phyloP scores from a whole-genome alignment of 1,139 yeast genomes.

The Scheffersomyces segobiensis region DNA sequence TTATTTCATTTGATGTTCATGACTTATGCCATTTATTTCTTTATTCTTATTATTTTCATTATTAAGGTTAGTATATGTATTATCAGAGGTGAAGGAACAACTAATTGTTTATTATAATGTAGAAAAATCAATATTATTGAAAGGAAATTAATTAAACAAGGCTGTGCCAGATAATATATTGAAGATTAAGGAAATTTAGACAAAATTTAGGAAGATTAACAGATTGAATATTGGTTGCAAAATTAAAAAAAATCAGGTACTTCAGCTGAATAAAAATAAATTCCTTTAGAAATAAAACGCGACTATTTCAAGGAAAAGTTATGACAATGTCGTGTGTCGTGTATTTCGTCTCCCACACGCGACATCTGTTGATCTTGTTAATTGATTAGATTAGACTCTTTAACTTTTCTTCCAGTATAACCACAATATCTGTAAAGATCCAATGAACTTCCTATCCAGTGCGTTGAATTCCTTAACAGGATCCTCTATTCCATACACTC shows the following conservation, averaged over 20 bases:
- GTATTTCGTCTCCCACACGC: background rate
- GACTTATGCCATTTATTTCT: background rate
- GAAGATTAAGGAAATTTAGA: too few relatives aligned
- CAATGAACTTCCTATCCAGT: conserved; percentile 62
- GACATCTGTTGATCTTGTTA: background rate
- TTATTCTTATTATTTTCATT: background rate
- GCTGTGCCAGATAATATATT: too few relatives aligned
- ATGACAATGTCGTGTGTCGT: background rate
- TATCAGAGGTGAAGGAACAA: background rate
- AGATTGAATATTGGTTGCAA: background rate
- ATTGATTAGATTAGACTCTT: too few relatives aligned
- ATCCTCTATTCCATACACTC: conserved; percentile 55
- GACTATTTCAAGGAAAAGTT: background rate
- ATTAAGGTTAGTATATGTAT: background rate
- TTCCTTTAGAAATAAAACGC: background rate
- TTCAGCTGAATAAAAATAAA: background rate
- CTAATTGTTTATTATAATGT: background rate
- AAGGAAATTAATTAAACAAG: too few relatives aligned
- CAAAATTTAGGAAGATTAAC: background rate
- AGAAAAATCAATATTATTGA: too few relatives aligned
- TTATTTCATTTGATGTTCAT: background rate
- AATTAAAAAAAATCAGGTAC: conserved; percentile 1
- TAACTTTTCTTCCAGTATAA: background rate
- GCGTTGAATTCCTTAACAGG: conserved; percentile 58
- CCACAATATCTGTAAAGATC: background rate